Percentiles rank a stretch among this genome's conserved stretches.
Evolutionary conservation across 164 flowering plant species (phyloP).

Genomic region (Magnolia sinica): DNA sequence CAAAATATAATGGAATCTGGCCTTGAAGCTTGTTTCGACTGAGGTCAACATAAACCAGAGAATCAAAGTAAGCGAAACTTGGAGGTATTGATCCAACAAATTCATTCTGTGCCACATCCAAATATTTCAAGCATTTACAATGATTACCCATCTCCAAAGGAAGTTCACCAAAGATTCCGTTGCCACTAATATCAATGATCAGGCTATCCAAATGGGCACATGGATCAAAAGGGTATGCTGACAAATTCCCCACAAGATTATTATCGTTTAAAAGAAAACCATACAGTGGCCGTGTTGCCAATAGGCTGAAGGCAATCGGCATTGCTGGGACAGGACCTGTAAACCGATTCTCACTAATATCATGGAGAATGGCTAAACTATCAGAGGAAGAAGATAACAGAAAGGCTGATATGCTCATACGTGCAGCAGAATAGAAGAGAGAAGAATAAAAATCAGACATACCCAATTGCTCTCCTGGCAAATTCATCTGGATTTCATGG

Average conservation of each 20-base stretch:
- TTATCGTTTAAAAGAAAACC: conserved; percentile 60
- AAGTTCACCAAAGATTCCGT: conserved; percentile 51
- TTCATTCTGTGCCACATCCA: conserved; percentile 66
- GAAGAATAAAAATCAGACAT: conserved; percentile 42
- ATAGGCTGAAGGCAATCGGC: conserved; percentile 47
- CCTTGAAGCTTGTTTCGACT: conserved; percentile 60
- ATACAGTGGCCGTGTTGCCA: conserved; percentile 47
- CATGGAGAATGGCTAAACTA: conserved; percentile 45
- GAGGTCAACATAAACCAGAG: conserved; percentile 57
- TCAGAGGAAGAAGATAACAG: conserved; percentile 28
- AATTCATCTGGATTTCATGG: conserved; percentile 11
- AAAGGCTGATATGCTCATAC: conserved; percentile 12
- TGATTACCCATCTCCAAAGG: conserved; percentile 40
- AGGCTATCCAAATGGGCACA: conserved; percentile 46
- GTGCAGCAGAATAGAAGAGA: conserved; percentile 35
- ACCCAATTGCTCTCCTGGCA: conserved; percentile 4
- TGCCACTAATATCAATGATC: conserved; percentile 54
- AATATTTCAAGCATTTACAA: conserved; percentile 48
- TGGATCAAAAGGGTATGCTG: conserved; percentile 49
- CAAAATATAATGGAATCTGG: conserved; percentile 51
- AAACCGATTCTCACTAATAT: conserved; percentile 64
- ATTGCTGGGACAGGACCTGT: conserved; percentile 45
- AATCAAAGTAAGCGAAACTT: conserved; percentile 41
- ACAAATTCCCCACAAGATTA: conserved; percentile 49
- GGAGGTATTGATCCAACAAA: conserved; percentile 58